Evolutionary conservation across 257 asterid species (phyloP), one percentile per base, ranked within the genome.

Genomic region (Petrea volubilis): DNA sequence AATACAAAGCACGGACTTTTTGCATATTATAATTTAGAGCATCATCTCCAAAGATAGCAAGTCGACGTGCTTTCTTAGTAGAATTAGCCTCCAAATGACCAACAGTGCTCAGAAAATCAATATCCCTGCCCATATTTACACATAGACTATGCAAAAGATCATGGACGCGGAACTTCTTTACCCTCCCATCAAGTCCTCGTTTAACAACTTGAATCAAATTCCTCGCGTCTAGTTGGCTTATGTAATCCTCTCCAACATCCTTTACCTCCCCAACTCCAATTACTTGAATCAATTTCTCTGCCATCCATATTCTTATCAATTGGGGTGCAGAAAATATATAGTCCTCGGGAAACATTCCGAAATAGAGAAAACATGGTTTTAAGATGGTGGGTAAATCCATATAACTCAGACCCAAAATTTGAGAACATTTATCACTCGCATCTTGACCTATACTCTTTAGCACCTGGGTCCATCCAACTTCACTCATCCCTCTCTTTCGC

Each of bases 231-330:
- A 75, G 65, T 36, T 12, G 49, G 47, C 50, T 75, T 18, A 68
- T 14, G 17, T 49, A 68, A n/a, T 43, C 57, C 57, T 50, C 59
- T 14, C 70, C 79, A 12, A 60, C 70, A 36, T 47, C 79, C 46
- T 75, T 70, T 8, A 5, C 56, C 12, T 59, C 74, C 5, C n/a
- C 1, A 3, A 5, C 67, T 4, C 31, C 47, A 8, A 14, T 15
- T 7, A 17, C 58, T 52, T 31, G 34, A 7, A 58, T 58, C 64
- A 58, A 77, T 25, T 63, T 76, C 72, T 70, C 68, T 8, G 76
- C 80, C 38, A 33, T 47, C 80, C 80, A 63, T 61, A 76, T 63
- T 24, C 64, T 55, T 7, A 63, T 62, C 68, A 70, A 9, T 13
- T 70, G 36, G 12, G 66, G 61, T 6, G 53, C 67, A 1, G 23